Percentiles rank a stretch among this genome's conserved stretches.
These are phyloP conservation scores for Periconia sp. DNA, from an alignment of 2,329 filamentous ascomycete genomes.

Conservation along the genomic window DNA sequence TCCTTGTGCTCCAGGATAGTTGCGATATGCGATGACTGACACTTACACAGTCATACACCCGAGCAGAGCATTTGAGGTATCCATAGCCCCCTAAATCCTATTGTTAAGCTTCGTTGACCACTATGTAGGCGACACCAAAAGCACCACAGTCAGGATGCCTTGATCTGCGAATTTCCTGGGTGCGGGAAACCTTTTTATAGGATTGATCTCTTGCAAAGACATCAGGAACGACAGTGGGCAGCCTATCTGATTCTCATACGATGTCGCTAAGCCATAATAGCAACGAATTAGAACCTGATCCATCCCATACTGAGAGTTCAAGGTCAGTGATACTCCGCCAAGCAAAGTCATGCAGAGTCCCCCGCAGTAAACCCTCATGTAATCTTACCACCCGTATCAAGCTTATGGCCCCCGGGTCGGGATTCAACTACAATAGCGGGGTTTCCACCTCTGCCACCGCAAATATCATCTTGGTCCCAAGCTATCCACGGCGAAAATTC, in stretches of 20 bases:
- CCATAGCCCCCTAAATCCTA: background rate
- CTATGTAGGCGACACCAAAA: constrained; percentile 47
- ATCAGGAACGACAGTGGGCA: constrained; percentile 49
- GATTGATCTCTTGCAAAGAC: constrained; percentile 48
- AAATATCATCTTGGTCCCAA: too few species aligned
- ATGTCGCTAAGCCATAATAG: background rate
- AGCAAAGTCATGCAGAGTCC: too few species aligned
- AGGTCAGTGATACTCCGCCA: too few species aligned
- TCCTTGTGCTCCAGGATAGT: constrained; percentile 2
- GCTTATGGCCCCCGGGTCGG: too few species aligned
- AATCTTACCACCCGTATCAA: too few species aligned
- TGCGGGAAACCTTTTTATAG: constrained; percentile 50
- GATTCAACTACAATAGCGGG: too few species aligned
- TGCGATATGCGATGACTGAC: constrained; percentile 18
- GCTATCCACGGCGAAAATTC: too few species aligned
- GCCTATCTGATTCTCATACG: too few species aligned
- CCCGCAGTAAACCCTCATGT: too few species aligned
- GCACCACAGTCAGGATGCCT: constrained; percentile 47
- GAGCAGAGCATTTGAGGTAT: constrained; percentile 51
- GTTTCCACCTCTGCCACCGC: too few species aligned
- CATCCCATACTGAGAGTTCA: background rate
- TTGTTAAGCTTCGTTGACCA: background rate
- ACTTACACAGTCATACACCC: constrained; percentile 47
- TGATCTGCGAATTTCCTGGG: constrained; percentile 44
- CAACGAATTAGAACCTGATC: background rate